phyloP scores from a whole-genome alignment of 2,329 filamentous ascomycete genomes.

The Phialophora chinensis region DNA sequence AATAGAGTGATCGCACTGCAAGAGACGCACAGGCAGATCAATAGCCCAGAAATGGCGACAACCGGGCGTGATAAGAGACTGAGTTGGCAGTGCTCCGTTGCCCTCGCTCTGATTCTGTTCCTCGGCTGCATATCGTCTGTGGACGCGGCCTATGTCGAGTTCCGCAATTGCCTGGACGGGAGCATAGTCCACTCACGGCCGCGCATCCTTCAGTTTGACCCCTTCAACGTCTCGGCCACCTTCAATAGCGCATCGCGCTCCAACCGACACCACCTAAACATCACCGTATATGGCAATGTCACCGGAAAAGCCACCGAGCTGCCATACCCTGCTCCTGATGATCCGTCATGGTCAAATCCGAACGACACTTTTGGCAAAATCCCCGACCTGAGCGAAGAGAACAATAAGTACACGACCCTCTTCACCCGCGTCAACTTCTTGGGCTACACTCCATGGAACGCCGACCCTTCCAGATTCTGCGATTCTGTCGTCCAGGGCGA shows the following conservation, averaged over 20 bases:
- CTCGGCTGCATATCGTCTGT: constrained; percentile 11
- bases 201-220: constrained; percentile 76
- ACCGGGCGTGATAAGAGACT: neutral
- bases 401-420: constrained; percentile 73
- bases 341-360: constrained; percentile 67
- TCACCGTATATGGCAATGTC: constrained; percentile 91
- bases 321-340: constrained; percentile 65
- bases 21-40: constrained; percentile 17
- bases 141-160: constrained; percentile 71
- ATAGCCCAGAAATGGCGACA: constrained; percentile 15
- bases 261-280: constrained; percentile 68
- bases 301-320: constrained; percentile 69
- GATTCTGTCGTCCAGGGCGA: constrained; percentile 57
- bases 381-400: constrained; percentile 62
- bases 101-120: constrained; percentile 14
- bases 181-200: constrained; percentile 65
- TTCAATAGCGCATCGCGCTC: constrained; percentile 65
- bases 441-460: constrained; percentile 72
- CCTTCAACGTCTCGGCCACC: constrained; percentile 72
- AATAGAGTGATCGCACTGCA: neutral
- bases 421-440: constrained; percentile 74
- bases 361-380: constrained; percentile 78
- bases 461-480: constrained; percentile 69
- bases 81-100: neutral
- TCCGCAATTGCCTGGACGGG: constrained; percentile 79